A percentile compares a stretch with the other conserved stretches of the same genome.
phyloP scores from a whole-genome alignment of 345 rosid species.

The Eutrema heterophyllum region DNA sequence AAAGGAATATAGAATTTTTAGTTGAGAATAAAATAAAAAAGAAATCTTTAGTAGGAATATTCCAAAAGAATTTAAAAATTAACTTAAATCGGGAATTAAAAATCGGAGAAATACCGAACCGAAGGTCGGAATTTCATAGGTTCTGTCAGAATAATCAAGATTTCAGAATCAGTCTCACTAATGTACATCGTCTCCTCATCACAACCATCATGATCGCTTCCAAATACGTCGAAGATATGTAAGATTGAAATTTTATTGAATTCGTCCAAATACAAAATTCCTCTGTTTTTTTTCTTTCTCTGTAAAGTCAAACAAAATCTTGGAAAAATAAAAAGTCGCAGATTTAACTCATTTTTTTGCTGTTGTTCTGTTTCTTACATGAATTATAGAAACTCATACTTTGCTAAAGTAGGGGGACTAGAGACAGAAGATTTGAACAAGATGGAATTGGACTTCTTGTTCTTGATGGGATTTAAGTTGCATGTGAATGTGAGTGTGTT shows the following conservation, averaged over 20 bases:
- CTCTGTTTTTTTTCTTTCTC: background rate
- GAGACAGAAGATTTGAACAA: slow-evolving; percentile 61
- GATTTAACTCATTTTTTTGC: too few species aligned
- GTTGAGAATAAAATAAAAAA: too few species aligned
- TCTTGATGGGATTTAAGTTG: slow-evolving; percentile 83
- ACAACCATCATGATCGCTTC: slow-evolving; percentile 91
- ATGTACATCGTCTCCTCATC: slow-evolving; percentile 76
- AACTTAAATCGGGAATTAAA: too few species aligned
- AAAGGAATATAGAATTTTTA: too few species aligned
- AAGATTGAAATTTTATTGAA: background rate
- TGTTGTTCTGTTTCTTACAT: slow-evolving; percentile 28
- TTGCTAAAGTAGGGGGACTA: slow-evolving; percentile 80
- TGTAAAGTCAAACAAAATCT: background rate
- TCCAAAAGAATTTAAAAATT: too few species aligned
- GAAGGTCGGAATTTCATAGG: too few species aligned
- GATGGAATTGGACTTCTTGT: slow-evolving; percentile 72
- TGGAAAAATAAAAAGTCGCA: background rate
- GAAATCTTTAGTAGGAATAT: too few species aligned
- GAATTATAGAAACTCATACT: slow-evolving; percentile 78
- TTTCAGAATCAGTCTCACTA: slow-evolving; percentile 57
- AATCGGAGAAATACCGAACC: too few species aligned
- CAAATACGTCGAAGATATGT: slow-evolving; percentile 89
- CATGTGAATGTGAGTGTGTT: slow-evolving; percentile 89
- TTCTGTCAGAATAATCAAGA: slow-evolving; percentile 72
- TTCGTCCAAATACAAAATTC: background rate